A percentile compares a stretch with the other conserved stretches of the same genome.
Conservation (phyloP, 1,139 yeast genomes). For the Ogataea hybrid region DNA sequence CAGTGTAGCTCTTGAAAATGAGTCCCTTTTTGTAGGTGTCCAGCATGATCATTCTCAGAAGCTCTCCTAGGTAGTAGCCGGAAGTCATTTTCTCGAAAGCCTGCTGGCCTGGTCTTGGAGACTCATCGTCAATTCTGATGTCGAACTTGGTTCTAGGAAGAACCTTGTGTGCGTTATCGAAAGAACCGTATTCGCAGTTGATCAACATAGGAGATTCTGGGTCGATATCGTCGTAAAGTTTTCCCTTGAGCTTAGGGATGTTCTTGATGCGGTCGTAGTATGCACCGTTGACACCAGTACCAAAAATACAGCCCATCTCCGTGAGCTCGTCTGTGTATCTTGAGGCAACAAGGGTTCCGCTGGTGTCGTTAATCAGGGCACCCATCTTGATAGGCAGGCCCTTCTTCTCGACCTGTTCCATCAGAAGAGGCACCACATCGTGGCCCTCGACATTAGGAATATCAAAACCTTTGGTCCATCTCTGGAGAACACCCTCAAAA, state of each 20-base stretch:
- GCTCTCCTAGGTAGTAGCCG: slow-evolving; percentile 95
- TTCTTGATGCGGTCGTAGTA: slow-evolving; percentile 78
- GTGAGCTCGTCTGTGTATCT: slow-evolving; percentile 88
- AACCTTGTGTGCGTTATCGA: slow-evolving; percentile 83
- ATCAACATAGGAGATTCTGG: slow-evolving; percentile 82
- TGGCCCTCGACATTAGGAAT: slow-evolving; percentile 92
- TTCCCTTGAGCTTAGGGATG: slow-evolving; percentile 83
- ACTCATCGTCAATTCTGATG: slow-evolving; percentile 70
- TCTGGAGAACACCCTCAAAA: slow-evolving; percentile 83
- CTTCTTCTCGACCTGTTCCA: slow-evolving; percentile 63
- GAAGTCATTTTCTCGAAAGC: slow-evolving; percentile 97
- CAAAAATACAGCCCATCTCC: slow-evolving; percentile 95
- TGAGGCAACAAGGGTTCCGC: slow-evolving; percentile 96
- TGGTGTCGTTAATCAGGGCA: slow-evolving; percentile 94
- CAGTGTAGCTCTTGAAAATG: slow-evolving; percentile 61
- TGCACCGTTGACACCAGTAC: slow-evolving; percentile 98
- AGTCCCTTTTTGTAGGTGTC: slow-evolving; percentile 67
- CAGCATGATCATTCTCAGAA: slow-evolving; percentile 74
- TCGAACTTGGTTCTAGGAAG: slow-evolving; percentile 94
- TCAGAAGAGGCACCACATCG: slow-evolving; percentile 92
- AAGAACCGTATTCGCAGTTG: slow-evolving; percentile 98
- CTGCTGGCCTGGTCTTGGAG: slow-evolving; percentile 98
- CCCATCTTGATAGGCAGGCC: slow-evolving; percentile 82
- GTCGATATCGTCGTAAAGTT: slow-evolving; percentile 61
- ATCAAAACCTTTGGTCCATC: slow-evolving; percentile 99